Percentiles rank a stretch among this genome's conserved stretches.
phyloP scores from a whole-genome alignment of 2,329 filamentous ascomycete genomes.

The Penicillium nordicum region DNA sequence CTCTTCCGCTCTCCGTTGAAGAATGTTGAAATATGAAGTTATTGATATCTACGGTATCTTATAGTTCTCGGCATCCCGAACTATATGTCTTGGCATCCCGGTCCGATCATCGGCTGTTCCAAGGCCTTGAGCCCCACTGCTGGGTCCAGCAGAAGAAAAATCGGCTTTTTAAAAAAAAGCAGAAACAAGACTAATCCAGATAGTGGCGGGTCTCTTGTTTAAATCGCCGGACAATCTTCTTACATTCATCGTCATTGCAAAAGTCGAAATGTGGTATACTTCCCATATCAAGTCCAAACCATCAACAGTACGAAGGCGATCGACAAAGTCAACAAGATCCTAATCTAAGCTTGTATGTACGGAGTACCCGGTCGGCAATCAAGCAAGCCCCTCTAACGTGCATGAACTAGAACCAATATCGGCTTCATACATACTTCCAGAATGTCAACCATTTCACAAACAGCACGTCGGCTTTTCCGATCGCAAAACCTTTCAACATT shows the following conservation, averaged over 20 bases:
- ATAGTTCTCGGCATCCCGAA: constrained; percentile 9
- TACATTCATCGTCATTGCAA: neutral
- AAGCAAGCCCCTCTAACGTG: neutral
- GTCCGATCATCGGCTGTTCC: constrained; percentile 22
- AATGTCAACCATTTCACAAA: constrained; percentile 13
- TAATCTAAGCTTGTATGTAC: neutral
- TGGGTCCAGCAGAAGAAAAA: constrained; percentile 17
- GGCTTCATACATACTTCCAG: neutral
- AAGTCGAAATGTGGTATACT: neutral
- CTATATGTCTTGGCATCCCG: constrained; percentile 15
- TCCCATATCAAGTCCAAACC: neutral
- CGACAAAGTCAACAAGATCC: neutral
- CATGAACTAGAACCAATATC: neutral
- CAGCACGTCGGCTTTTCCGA: constrained; percentile 13
- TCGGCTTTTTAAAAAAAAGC: neutral
- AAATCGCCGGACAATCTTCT: neutral
- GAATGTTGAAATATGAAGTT: neutral
- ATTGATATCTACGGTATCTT: neutral
- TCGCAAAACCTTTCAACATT: constrained; percentile 1
- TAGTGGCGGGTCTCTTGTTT: neutral
- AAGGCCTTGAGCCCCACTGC: constrained; percentile 13
- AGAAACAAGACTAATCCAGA: neutral
- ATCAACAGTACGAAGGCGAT: neutral
- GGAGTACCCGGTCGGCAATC: neutral
- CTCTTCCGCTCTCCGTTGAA: too few relatives aligned